phyloP scores from a whole-genome alignment of 2,329 filamentous ascomycete genomes.

The Penicillium sp. region DNA sequence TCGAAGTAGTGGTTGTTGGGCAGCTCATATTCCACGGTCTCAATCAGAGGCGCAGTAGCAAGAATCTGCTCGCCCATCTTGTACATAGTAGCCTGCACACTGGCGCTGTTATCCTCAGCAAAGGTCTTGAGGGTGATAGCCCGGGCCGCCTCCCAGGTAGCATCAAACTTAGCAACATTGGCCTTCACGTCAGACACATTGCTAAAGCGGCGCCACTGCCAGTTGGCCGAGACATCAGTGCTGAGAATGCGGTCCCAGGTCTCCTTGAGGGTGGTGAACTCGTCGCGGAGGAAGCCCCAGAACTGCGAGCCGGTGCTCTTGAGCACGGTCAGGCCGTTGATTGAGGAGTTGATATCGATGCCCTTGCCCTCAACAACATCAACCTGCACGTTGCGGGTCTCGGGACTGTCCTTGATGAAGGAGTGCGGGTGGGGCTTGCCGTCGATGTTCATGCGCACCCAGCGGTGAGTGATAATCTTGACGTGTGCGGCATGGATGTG shows the following conservation, averaged over 20 bases:
- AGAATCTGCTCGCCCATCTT: slow-evolving; percentile 94
- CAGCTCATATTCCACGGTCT: slow-evolving; percentile 76
- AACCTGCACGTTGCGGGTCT: slow-evolving; percentile 81
- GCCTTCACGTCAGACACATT: slow-evolving; percentile 67
- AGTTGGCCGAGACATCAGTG: slow-evolving; percentile 84
- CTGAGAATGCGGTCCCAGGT: slow-evolving; percentile 94
- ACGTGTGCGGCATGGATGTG: slow-evolving; percentile 87
- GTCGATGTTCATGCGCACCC: slow-evolving; percentile 84
- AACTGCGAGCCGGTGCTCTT: slow-evolving; percentile 97
- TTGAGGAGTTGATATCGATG: slow-evolving; percentile 73
- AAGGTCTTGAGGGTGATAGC: slow-evolving; percentile 89
- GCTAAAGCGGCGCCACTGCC: slow-evolving; percentile 78
- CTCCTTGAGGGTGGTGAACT: slow-evolving; percentile 87
- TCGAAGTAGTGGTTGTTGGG: slow-evolving; percentile 99
- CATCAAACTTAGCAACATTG: slow-evolving; percentile 69
- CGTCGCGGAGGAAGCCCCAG: slow-evolving; percentile 89
- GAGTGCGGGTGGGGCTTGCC: slow-evolving; percentile 93
- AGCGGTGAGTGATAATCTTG: slow-evolving; percentile 80
- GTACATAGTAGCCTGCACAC: slow-evolving; percentile 97
- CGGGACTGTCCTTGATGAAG: slow-evolving; percentile 85
- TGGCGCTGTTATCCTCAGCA: slow-evolving; percentile 84
- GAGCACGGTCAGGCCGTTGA: slow-evolving; percentile 81
- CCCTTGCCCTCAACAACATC: slow-evolving; percentile 66
- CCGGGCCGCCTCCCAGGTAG: slow-evolving; percentile 75
- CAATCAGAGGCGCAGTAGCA: slow-evolving; percentile 68